phyloP scores from a whole-genome alignment of 2,329 filamentous ascomycete species.

The Corinectria fuckeliana region DNA sequence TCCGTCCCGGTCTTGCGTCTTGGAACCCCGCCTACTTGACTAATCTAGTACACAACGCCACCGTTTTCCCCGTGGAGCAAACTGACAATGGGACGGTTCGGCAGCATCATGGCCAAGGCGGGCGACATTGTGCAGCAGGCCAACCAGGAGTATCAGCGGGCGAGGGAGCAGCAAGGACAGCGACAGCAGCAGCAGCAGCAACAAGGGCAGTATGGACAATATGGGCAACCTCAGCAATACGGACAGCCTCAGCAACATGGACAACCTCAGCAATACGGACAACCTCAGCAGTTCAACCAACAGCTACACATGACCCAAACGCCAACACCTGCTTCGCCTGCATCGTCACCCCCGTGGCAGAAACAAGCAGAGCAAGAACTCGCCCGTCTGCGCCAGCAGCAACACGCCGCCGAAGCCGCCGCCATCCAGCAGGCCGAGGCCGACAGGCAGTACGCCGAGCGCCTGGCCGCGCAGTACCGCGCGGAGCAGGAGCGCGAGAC shows the following conservation, averaged over 20 bases:
- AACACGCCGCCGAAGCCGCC: neutral
- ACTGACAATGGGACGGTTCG: constrained; percentile 31
- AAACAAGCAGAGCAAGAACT: neutral
- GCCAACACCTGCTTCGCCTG: neutral
- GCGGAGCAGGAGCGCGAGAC: constrained; percentile 21
- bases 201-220: constrained; percentile 1
- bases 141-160: constrained; percentile 28
- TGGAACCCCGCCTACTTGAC: too few relatives aligned
- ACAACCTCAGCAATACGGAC: neutral
- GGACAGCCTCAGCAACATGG: neutral
- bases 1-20: neutral
- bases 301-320: neutral
- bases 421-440: constrained; percentile 19
- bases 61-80: too few relatives aligned
- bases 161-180: constrained; percentile 19
- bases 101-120: constrained; percentile 32
- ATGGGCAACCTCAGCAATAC: neutral
- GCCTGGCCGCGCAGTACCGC: constrained; percentile 30
- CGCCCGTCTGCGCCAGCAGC: neutral
- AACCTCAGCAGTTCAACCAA: neutral
- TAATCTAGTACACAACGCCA: neutral
- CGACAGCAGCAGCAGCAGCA: constrained; percentile 4
- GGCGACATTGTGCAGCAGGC: constrained; percentile 33
- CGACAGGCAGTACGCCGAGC: constrained; percentile 30
- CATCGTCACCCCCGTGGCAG: neutral